Evolutionary conservation across 345 rosid species (phyloP).

Genomic region (Salix caprea): DNA sequence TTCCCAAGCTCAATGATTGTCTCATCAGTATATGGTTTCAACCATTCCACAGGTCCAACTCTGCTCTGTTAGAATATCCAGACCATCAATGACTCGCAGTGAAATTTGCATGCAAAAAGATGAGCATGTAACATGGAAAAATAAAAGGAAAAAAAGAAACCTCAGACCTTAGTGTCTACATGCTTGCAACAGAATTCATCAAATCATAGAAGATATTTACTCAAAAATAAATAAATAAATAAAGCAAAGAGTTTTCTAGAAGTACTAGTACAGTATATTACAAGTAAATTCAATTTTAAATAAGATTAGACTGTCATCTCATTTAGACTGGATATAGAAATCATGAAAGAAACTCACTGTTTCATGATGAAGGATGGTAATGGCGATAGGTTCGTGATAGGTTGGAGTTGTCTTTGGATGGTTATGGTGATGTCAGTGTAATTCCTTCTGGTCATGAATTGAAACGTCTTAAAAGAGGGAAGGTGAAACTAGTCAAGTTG

Average conservation of each 20-base stretch:
- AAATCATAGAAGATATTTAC: not conserved
- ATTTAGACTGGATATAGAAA: not conserved
- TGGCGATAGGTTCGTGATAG: not conserved
- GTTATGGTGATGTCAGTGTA: not conserved
- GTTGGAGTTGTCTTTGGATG: not conserved
- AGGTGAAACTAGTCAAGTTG: not conserved
- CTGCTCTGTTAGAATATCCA: conserved; percentile 67
- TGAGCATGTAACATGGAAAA: not conserved
- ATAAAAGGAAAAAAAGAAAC: not conserved
- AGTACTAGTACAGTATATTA: not conserved
- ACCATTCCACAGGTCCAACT: conserved; percentile 99
- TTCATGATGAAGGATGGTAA: not conserved
- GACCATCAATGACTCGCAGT: conserved; percentile 9
- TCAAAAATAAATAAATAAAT: no score
- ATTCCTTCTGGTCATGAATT: not conserved
- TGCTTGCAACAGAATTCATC: not conserved
- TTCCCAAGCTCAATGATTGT: conserved; percentile 81
- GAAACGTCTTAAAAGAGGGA: not conserved
- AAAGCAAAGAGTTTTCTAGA: not conserved
- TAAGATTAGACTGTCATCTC: no score
- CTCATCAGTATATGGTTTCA: conserved; percentile 98
- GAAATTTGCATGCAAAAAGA: not conserved
- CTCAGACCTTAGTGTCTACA: not conserved
- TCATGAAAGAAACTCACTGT: not conserved
- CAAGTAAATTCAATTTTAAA: not conserved